Percentiles rank a stretch among this genome's conserved stretches.
Conservation (phyloP, 2,329 filamentous ascomycete species). For the Tothia fuscella region DNA sequence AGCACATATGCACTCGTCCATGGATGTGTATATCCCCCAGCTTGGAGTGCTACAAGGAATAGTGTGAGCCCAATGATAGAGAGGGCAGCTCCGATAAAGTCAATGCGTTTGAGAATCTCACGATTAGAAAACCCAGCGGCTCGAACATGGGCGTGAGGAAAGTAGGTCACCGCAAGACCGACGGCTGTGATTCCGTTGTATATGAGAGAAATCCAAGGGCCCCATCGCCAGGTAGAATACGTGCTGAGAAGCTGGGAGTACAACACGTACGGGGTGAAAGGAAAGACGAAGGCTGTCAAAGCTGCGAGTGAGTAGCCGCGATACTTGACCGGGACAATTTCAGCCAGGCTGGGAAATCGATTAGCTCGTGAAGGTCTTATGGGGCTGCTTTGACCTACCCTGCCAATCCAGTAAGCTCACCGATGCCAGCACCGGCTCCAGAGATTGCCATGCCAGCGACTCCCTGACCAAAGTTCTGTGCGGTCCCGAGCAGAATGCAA, state of each 20-base stretch:
- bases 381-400: slow-evolving; percentile 17
- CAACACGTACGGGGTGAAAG: slow-evolving; percentile 22
- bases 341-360: slow-evolving; percentile 17
- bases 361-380: not conserved
- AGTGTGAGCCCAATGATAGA: slow-evolving; percentile 72
- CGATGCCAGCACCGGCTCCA: slow-evolving; percentile 23
- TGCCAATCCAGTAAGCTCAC: slow-evolving; percentile 24
- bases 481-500: slow-evolving; percentile 19
- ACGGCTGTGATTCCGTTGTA: slow-evolving; percentile 22
- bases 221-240: slow-evolving; percentile 21
- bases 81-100: slow-evolving; percentile 51
- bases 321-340: slow-evolving; percentile 23
- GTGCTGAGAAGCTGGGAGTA: slow-evolving; percentile 22
- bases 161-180: slow-evolving; percentile 22
- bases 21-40: slow-evolving; percentile 63
- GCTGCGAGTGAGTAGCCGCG: slow-evolving; percentile 23
- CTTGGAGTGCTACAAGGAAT: slow-evolving; percentile 75
- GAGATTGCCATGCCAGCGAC: slow-evolving; percentile 24
- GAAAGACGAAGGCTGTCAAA: slow-evolving; percentile 23
- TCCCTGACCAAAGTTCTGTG: slow-evolving; percentile 22
- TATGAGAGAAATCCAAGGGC: slow-evolving; percentile 14
- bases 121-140: slow-evolving; percentile 21
- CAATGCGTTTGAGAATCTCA: slow-evolving; percentile 33
- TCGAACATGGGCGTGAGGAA: slow-evolving; percentile 21
- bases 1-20: slow-evolving; percentile 67